Conservation (phyloP, 768 basidiomycete genomes). For the Kwoniella sp. region DNA sequence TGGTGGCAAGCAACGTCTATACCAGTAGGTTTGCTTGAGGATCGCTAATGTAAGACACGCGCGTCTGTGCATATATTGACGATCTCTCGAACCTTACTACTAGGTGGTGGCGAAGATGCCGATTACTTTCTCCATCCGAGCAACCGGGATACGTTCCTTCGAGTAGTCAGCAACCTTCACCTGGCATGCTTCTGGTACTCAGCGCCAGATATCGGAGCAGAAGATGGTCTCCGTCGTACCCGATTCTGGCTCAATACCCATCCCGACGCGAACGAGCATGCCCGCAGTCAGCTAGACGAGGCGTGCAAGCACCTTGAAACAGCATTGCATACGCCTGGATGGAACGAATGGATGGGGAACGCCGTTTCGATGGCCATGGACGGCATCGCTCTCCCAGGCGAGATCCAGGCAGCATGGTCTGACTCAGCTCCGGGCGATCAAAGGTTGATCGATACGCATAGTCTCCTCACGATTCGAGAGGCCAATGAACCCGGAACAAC, state of each 20-base stretch:
- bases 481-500: slow-evolving; percentile 24
- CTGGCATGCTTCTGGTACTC: slow-evolving; percentile 50
- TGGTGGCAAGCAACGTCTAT: slow-evolving; percentile 36
- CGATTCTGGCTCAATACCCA: slow-evolving; percentile 17
- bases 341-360: slow-evolving; percentile 44
- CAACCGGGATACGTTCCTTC: slow-evolving; percentile 31
- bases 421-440: slow-evolving; percentile 25
- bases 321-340: slow-evolving; percentile 32
- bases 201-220: slow-evolving; percentile 29
- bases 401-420: slow-evolving; percentile 35
- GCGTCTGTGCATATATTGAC: too few species aligned
- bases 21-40: slow-evolving; percentile 22
- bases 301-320: slow-evolving; percentile 27
- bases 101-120: slow-evolving; percentile 36
- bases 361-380: slow-evolving; percentile 33
- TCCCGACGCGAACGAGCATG: slow-evolving; percentile 6
- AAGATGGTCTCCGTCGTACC: slow-evolving; percentile 23
- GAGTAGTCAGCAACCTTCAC: slow-evolving; percentile 45
- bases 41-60: too few species aligned
- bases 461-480: slow-evolving; percentile 24
- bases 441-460: slow-evolving; percentile 26
- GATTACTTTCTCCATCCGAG: slow-evolving; percentile 46
- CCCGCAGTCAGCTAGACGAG: slow-evolving; percentile 23
- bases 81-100: neutral
- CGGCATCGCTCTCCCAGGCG: slow-evolving; percentile 18